phyloP scores from a whole-genome alignment of 2,329 filamentous ascomycete species.

The Neophaeococcomyces aloes region DNA sequence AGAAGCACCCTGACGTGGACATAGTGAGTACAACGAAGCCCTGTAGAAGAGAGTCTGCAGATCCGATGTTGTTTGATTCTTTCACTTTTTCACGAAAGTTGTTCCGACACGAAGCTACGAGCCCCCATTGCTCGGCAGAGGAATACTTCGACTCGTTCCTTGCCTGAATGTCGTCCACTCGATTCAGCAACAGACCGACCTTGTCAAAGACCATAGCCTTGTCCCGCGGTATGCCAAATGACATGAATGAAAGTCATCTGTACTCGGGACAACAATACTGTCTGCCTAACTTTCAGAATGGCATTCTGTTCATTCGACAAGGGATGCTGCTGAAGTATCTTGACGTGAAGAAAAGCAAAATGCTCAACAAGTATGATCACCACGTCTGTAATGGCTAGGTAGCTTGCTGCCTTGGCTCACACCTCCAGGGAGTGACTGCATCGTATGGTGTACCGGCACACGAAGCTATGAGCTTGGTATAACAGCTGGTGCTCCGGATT shows the following conservation, averaged over 20 bases:
- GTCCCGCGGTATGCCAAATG: neutral
- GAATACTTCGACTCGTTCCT: neutral
- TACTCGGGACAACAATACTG: neutral
- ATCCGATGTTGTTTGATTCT: neutral
- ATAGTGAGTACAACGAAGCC: constrained; percentile 2
- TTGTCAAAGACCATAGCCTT: neutral
- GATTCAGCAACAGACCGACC: neutral
- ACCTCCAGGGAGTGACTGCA: too few relatives aligned
- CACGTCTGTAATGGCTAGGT: too few relatives aligned
- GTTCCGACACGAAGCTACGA: neutral
- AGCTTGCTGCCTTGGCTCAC: too few relatives aligned
- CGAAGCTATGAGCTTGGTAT: too few relatives aligned
- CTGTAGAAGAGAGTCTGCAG: neutral
- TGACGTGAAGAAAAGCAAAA: constrained; percentile 19
- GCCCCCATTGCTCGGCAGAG: neutral
- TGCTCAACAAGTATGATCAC: constrained; percentile 13
- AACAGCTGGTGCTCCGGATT: too few relatives aligned
- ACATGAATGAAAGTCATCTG: neutral
- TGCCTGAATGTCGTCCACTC: neutral
- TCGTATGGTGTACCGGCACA: too few relatives aligned
- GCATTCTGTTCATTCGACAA: neutral
- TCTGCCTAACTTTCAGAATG: neutral
- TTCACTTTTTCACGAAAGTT: neutral
- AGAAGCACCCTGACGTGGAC: constrained; percentile 19
- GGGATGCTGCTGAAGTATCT: too few relatives aligned